Percentiles rank a stretch among this genome's conserved stretches.
These are phyloP conservation scores for Candida awuae DNA, from an alignment of 805 yeast genomes.

Conservation along the genomic window DNA sequence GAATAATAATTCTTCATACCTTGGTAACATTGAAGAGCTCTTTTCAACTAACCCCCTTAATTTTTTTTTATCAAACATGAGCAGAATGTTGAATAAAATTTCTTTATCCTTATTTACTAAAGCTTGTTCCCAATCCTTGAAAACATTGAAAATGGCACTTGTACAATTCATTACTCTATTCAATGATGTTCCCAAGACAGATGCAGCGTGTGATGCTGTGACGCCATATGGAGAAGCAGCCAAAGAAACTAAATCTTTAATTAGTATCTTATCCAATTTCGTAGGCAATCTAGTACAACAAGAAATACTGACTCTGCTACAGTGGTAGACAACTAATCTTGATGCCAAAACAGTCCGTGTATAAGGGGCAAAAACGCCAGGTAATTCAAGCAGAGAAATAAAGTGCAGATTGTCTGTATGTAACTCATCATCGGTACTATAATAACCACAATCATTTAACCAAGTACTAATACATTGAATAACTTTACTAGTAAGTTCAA, in stretches of 20 bases:
- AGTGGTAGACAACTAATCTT: constrained; percentile 65
- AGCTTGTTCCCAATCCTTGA: constrained; percentile 38
- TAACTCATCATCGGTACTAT: constrained; percentile 22
- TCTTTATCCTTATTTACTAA: constrained; percentile 42
- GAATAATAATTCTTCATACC: constrained; percentile 41
- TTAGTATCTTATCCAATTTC: constrained; percentile 49
- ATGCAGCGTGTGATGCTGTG: constrained; percentile 63
- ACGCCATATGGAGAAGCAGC: constrained; percentile 65
- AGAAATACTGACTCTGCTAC: constrained; percentile 62
- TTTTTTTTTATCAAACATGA: constrained; percentile 47
- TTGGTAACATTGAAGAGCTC: constrained; percentile 46
- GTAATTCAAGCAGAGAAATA: constrained; percentile 45
- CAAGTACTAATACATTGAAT: constrained; percentile 63
- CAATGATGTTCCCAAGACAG: constrained; percentile 58
- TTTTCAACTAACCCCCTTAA: constrained; percentile 50
- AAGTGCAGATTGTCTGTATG: constrained; percentile 32
- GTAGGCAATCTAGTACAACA: constrained; percentile 68
- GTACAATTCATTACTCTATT: constrained; percentile 56
- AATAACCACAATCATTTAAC: constrained; percentile 31
- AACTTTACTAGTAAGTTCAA: constrained; percentile 51
- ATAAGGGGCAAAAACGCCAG: constrained; percentile 56
- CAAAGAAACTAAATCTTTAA: constrained; percentile 56
- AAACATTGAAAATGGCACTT: constrained; percentile 38
- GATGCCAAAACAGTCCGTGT: constrained; percentile 76
- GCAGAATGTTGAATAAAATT: constrained; percentile 56